Percentiles rank a stretch among this genome's conserved stretches.
Evolutionary conservation across 331 rosid species (phyloP).

Genomic region (Telfairia occidentalis): DNA sequence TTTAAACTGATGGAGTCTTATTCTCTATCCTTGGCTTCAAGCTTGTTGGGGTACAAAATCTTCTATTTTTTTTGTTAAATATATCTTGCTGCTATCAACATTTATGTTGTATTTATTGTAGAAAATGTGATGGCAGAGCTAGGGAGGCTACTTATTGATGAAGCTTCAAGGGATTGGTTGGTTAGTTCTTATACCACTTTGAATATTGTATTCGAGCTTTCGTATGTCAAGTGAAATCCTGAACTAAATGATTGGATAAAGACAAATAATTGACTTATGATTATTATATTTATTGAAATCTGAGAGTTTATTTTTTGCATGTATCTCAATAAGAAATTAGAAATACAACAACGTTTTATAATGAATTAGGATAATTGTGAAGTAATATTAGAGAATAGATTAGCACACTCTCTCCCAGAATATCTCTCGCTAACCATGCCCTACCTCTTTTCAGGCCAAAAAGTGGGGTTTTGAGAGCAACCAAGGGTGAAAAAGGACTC

Average conservation of each 20-base stretch:
- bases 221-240: neutral
- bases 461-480: no score
- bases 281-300: neutral
- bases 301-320: neutral
- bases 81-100: no score
- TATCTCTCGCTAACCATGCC: no score
- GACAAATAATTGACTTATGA: neutral
- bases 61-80: no score
- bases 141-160: no score
- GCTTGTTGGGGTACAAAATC: neutral
- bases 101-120: no score
- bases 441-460: no score
- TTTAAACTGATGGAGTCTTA: neutral
- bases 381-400: neutral
- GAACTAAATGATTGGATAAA: neutral
- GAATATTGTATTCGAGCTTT: neutral
- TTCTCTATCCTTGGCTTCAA: neutral
- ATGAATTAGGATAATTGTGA: neutral
- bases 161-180: no score
- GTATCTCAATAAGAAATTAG: neutral
- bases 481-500: no score
- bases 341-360: neutral
- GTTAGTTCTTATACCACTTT: no score
- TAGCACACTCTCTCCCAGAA: no score
- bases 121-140: no score